phyloP scores from a whole-genome alignment of 495 filamentous ascomycete genomes.

The Apodospora peruviana region DNA sequence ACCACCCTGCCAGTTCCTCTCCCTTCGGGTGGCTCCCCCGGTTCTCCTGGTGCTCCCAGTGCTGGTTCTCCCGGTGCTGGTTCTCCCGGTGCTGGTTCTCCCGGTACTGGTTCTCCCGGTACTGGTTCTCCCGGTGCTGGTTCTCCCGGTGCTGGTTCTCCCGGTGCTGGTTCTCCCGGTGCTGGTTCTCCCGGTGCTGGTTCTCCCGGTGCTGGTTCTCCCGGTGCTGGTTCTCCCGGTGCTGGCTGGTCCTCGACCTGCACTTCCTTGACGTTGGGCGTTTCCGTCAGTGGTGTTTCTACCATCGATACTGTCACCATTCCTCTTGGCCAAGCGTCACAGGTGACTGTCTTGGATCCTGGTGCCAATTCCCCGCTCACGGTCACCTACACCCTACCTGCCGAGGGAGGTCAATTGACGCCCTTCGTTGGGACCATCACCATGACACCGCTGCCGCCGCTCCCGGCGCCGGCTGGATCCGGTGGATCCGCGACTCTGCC shows the following conservation, averaged over 20 bases:
- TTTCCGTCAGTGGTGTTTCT: no score
- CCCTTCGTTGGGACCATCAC: conserved; percentile 13
- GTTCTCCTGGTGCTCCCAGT: no score
- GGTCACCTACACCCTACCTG: conserved; percentile 16
- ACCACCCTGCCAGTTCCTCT: conserved; percentile 5
- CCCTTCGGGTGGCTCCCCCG: no score
- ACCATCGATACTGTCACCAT: conserved; percentile 11
- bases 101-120: not conserved
- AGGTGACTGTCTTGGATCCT: not conserved
- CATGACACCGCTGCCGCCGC: conserved; percentile 1
- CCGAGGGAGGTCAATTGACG: conserved; percentile 1
- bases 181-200: no score
- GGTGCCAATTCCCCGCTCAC: not conserved
- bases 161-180: no score
- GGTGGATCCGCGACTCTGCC: not conserved
- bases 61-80: no score
- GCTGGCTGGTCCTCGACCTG: no score
- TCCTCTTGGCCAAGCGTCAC: not conserved
- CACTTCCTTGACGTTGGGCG: no score
- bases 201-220: no score
- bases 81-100: not conserved
- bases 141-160: not conserved
- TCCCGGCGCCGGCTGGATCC: not conserved
- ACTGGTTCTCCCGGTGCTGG: not conserved
- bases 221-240: no score